phyloP scores from a whole-genome alignment of 768 basidiomycete species.

The Mycena capillaripes region DNA sequence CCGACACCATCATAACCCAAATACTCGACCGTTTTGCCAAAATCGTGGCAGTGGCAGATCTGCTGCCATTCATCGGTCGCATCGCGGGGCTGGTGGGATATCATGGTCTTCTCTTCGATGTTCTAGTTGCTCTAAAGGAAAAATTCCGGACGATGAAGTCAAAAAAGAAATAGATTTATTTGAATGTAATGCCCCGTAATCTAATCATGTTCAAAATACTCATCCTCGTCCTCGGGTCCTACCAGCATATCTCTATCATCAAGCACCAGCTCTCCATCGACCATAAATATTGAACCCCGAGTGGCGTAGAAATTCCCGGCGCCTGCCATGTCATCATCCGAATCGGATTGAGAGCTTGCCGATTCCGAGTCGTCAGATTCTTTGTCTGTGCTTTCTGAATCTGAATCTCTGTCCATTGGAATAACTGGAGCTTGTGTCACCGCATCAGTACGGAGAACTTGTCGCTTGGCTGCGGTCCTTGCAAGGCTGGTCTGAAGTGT shows the following conservation, averaged over 20 bases:
- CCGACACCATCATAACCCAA: not conserved
- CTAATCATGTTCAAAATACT: not conserved
- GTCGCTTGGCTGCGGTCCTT: slow-evolving; percentile 8
- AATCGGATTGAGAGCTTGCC: not conserved
- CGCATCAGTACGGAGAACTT: not conserved
- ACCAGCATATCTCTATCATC: slow-evolving; percentile 14
- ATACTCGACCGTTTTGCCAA: not conserved
- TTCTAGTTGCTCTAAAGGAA: not conserved
- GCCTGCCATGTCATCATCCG: not conserved
- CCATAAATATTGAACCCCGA: not conserved
- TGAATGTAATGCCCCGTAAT: not conserved
- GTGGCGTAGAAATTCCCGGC: not conserved
- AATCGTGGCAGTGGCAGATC: not conserved
- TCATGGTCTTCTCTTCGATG: not conserved
- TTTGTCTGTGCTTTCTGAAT: not conserved
- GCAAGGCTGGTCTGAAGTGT: slow-evolving; percentile 22
- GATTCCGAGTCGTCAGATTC: not conserved
- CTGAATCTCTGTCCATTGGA: not conserved
- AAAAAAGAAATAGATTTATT: not conserved
- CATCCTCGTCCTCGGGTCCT: not conserved
- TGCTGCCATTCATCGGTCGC: not conserved
- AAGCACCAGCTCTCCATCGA: not conserved
- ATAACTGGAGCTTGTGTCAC: not conserved
- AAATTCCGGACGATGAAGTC: not conserved
- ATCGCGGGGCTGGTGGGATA: not conserved